Base-by-base conservation (phyloP, 2,329 filamentous ascomycete species). In the Sporothrix dimorphospora region DNA sequence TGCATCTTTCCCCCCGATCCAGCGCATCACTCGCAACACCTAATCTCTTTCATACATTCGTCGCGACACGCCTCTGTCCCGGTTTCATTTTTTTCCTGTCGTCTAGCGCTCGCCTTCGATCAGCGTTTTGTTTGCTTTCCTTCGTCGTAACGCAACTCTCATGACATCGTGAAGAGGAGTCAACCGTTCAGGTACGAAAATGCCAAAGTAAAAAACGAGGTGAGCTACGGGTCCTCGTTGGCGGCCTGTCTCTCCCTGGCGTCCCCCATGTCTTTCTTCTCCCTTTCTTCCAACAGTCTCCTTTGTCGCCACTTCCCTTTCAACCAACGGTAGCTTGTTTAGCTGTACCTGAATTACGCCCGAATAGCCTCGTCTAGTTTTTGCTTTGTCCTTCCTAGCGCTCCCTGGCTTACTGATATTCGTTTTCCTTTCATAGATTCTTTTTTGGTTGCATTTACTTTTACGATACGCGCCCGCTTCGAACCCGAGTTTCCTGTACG, bases 371-470 rank as follows among this genome's bases (percentile, higher is more conserved):
- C 55, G 27, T 71, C 59, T 67, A 47, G 70, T 69, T 63, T 53
- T 42, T 63, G 47, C 19, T 38, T 47, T 40, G 49, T 21, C 30
- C 8, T 21, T 40, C 42, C 27, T 71, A 71, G 70, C 49, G 61
- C 61, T 61, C 51, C 19, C 51, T 51, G 61, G 70, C 70, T 71
- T 71, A 71, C 70, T 71, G 70, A 71, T 68, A 27, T 49, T 49
- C 57, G n/a, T 47, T 30, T 42, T 19, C 12, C 12, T 30, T 49
- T 51, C 14, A 61, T 6, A 57, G 53, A 59, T 21, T 3, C n/a
- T 38, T 34, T 45, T 27, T 42, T 57, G 70, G 49, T 30, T 30
- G 57, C 47, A 40, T 42, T 49, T 69, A 2, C 38, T 27, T 51
- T 40, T 19, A 69, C 67, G 14, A 67, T 38, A 24, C 24, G 42